phyloP scores from a whole-genome alignment of 306 rosid species.

The Canavalia ensiformis region DNA sequence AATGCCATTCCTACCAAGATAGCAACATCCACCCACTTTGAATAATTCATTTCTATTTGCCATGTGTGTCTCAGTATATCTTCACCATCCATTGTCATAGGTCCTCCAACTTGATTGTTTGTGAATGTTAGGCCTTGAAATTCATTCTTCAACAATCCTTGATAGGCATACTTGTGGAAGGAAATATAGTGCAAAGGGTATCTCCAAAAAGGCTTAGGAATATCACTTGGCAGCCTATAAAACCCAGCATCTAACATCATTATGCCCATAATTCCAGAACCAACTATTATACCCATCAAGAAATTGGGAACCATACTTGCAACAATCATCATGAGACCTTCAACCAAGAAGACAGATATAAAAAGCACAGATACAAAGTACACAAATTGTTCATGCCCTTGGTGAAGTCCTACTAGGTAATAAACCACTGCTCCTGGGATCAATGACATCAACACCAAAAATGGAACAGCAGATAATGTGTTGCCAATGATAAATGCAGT shows the following conservation, averaged over 20 bases:
- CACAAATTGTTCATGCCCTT: slow-evolving; percentile 51
- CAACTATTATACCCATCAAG: slow-evolving; percentile 70
- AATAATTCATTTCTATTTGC: slow-evolving; percentile 65
- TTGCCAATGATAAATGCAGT: slow-evolving; percentile 62
- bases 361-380: slow-evolving; percentile 47
- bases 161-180: slow-evolving; percentile 71
- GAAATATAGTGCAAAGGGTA: slow-evolving; percentile 71
- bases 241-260: slow-evolving; percentile 81
- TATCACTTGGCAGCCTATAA: slow-evolving; percentile 64
- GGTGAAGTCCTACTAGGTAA: slow-evolving; percentile 64
- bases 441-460: slow-evolving; percentile 55
- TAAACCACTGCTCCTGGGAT: slow-evolving; percentile 64
- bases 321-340: slow-evolving; percentile 77
- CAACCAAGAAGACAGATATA: slow-evolving; percentile 61
- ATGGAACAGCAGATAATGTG: slow-evolving; percentile 66
- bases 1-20: slow-evolving; percentile 67
- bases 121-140: slow-evolving; percentile 64
- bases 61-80: slow-evolving; percentile 54
- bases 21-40: slow-evolving; percentile 76
- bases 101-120: slow-evolving; percentile 46
- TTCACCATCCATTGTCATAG: slow-evolving; percentile 51
- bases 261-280: slow-evolving; percentile 69
- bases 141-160: slow-evolving; percentile 76
- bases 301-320: slow-evolving; percentile 70
- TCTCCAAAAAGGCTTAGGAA: slow-evolving; percentile 72